These are phyloP conservation scores for Cochlearia excelsa DNA, from an alignment of 345 rosid species.

Conservation along the genomic window DNA sequence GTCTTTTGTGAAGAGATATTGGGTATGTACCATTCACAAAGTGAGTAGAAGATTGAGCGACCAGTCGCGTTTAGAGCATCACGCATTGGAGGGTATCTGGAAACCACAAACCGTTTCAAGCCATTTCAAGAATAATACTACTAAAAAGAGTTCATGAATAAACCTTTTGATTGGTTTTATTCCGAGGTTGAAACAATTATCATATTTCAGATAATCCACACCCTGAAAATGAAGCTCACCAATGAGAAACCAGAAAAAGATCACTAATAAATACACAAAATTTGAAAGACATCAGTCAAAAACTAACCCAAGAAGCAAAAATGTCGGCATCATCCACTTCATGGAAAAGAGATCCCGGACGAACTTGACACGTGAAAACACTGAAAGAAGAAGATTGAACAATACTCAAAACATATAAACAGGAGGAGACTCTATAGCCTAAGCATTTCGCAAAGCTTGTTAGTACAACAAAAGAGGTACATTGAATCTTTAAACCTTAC, in stretches of 20 bases:
- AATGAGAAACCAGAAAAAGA: slow-evolving; percentile 18
- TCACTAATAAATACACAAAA: slow-evolving; percentile 5
- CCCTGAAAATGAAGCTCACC: slow-evolving; percentile 45
- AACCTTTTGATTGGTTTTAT: slow-evolving; percentile 71
- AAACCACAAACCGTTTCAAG: slow-evolving; percentile 25
- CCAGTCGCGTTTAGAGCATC: slow-evolving; percentile 81
- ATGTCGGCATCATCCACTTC: slow-evolving; percentile 74
- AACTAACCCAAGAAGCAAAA: slow-evolving; percentile 96
- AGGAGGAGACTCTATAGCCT: slow-evolving; percentile 11
- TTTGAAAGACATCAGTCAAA: slow-evolving; percentile 1
- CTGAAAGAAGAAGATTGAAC: slow-evolving; percentile 41
- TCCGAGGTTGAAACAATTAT: slow-evolving; percentile 92
- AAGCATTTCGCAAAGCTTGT: slow-evolving; percentile 25
- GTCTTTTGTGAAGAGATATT: slow-evolving; percentile 8
- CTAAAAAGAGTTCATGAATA: neutral
- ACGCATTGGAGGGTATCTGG: slow-evolving; percentile 94
- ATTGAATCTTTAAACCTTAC: slow-evolving; percentile 49
- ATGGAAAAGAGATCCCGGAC: slow-evolving; percentile 90
- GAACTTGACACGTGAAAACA: slow-evolving; percentile 83
- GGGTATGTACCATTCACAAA: slow-evolving; percentile 79
- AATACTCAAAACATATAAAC: slow-evolving; percentile 7
- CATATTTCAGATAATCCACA: slow-evolving; percentile 94
- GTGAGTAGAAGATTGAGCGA: slow-evolving; percentile 68
- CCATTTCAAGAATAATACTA: slow-evolving; percentile 5
- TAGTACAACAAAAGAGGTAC: slow-evolving; percentile 15